Percentiles rank a stretch among this genome's conserved stretches.
These are phyloP conservation scores for Talaromyces sp. DNA, from an alignment of 2,329 filamentous ascomycete species.

Conservation along the genomic window DNA sequence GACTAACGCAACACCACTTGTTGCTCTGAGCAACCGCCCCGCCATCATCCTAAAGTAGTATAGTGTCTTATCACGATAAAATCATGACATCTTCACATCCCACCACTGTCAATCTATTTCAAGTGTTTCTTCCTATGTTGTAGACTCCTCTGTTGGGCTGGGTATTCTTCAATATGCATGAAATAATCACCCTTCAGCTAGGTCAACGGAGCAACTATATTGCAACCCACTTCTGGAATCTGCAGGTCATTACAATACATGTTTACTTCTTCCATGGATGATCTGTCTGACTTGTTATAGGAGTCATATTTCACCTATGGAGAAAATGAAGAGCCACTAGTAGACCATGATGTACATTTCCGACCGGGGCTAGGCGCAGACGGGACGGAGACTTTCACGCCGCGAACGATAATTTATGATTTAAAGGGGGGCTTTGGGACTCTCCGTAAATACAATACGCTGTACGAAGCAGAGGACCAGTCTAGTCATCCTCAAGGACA, in stretches of 20 bases:
- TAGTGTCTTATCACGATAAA: conserved; percentile 1
- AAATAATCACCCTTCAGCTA: conserved; percentile 90
- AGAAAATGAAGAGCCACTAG: conserved; percentile 60
- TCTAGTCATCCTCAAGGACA: conserved; percentile 36
- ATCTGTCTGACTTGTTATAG: conserved; percentile 43
- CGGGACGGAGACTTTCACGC: conserved; percentile 86
- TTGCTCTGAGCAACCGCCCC: conserved; percentile 19
- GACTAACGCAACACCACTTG: conserved; percentile 9
- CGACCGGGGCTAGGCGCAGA: conserved; percentile 76
- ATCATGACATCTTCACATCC: conserved; percentile 3
- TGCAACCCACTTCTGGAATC: conserved; percentile 96
- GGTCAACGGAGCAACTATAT: conserved; percentile 91
- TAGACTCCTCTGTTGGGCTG: neutral
- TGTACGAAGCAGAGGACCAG: conserved; percentile 64
- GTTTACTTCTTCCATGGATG: neutral
- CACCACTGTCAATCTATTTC: neutral
- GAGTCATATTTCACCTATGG: conserved; percentile 97
- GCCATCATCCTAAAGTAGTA: neutral
- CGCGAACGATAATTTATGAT: conserved; percentile 89
- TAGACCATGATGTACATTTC: conserved; percentile 87
- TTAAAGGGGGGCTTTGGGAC: conserved; percentile 91
- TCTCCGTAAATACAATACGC: conserved; percentile 77
- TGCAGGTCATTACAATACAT: conserved; percentile 58
- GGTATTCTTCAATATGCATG: conserved; percentile 64
- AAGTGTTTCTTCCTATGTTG: neutral